Evolutionary conservation across 768 basidiomycete genomes (phyloP).

Genomic region (Lactifluus subvellereus): DNA sequence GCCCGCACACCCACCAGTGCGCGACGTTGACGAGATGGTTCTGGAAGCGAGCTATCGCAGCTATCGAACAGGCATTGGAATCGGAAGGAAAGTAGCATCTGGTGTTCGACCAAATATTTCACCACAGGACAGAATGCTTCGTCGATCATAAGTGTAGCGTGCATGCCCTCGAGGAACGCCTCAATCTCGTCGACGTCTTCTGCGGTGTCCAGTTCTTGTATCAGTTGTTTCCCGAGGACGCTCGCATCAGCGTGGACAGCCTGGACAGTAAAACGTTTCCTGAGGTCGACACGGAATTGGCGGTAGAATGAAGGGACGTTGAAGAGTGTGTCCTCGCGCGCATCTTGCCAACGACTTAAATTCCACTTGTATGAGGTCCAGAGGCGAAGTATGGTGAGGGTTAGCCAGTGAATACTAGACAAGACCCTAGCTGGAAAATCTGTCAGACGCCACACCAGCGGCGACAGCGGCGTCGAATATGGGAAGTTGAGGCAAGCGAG

Average conservation of each 20-base stretch:
- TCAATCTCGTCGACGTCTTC: constrained; percentile 9
- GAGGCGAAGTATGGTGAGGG: not conserved
- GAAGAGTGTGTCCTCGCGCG: constrained; percentile 5
- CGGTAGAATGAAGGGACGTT: constrained; percentile 1
- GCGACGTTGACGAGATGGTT: not conserved
- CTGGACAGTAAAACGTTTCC: not conserved
- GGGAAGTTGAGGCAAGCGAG: constrained; percentile 17
- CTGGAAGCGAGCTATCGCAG: not conserved
- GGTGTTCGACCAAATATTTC: constrained; percentile 6
- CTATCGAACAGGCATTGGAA: constrained; percentile 10
- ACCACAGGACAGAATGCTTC: not conserved
- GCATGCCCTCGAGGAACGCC: constrained; percentile 5
- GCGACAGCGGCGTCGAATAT: constrained; percentile 21
- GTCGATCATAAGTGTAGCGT: not conserved
- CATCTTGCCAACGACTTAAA: constrained; percentile 1
- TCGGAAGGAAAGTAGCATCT: constrained; percentile 8
- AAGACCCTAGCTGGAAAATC: not conserved
- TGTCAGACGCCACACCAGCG: constrained; percentile 11
- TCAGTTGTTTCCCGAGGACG: constrained; percentile 9
- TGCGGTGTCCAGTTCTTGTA: constrained; percentile 2
- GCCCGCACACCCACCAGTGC: not conserved
- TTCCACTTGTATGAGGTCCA: not conserved
- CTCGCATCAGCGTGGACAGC: constrained; percentile 1
- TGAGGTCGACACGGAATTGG: constrained; percentile 2
- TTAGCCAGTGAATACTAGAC: constrained; percentile 2